Evolutionary conservation across 106 monocot genomes (phyloP).

Genomic region (Dactylorhiza incarnata): DNA sequence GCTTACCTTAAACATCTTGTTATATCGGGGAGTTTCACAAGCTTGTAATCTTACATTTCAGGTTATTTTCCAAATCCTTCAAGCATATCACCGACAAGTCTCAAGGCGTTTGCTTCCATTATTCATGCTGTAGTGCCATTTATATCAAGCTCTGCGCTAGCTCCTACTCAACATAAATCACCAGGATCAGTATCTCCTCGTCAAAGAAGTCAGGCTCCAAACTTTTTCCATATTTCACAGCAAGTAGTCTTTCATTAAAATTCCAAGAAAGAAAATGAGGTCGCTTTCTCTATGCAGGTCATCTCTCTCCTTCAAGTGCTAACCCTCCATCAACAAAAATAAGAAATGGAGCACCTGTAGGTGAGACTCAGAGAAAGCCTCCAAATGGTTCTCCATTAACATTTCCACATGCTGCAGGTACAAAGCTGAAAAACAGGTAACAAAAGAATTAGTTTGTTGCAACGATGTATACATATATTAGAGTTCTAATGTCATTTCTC

Average conservation of each 20-base stretch:
- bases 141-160: slow-evolving; percentile 1
- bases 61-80: slow-evolving; percentile 1
- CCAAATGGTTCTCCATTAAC: slow-evolving; percentile 14
- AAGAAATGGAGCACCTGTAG: slow-evolving; percentile 3
- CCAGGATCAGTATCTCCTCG: slow-evolving; percentile 25
- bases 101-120: neutral
- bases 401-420: slow-evolving; percentile 20
- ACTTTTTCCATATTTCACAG: slow-evolving; percentile 12
- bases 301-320: slow-evolving; percentile 17
- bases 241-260: slow-evolving; percentile 3
- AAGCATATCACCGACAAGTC: neutral
- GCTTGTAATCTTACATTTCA: neutral
- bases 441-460: neutral
- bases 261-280: neutral
- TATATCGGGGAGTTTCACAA: neutral
- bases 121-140: neutral
- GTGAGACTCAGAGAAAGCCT: slow-evolving; percentile 13
- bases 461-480: neutral
- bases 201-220: slow-evolving; percentile 17
- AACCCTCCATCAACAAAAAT: slow-evolving; percentile 18
- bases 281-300: slow-evolving; percentile 10
- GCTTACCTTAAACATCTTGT: neutral
- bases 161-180: slow-evolving; percentile 7
- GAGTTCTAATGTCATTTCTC: slow-evolving; percentile 6
- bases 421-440: neutral